phyloP scores from a whole-genome alignment of 2,329 filamentous ascomycete species.

The Claviceps pazoutovae region DNA sequence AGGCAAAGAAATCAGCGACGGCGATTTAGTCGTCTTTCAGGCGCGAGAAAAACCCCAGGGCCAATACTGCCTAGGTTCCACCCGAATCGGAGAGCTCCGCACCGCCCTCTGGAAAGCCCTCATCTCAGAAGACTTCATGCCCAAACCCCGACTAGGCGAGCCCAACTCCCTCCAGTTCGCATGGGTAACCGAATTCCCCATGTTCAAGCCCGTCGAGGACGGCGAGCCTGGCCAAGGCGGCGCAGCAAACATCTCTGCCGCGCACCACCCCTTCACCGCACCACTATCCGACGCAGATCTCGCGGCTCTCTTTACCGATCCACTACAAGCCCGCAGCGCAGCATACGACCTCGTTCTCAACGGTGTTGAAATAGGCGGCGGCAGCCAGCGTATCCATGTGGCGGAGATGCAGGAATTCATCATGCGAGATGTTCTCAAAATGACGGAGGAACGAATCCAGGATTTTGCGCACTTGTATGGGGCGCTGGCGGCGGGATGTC shows the following conservation, averaged over 20 bases:
- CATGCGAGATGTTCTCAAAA: constrained; percentile 69
- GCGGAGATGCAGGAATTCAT: constrained; percentile 72
- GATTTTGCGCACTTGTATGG: constrained; percentile 79
- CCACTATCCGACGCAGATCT: constrained; percentile 61
- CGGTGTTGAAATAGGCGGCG: constrained; percentile 85
- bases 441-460: constrained; percentile 55
- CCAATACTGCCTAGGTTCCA: constrained; percentile 43
- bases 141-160: constrained; percentile 22
- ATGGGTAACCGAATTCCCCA: constrained; percentile 84
- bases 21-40: constrained; percentile 71
- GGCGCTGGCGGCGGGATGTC: constrained; percentile 73
- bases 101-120: constrained; percentile 55
- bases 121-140: constrained; percentile 45
- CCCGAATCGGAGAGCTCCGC: constrained; percentile 57
- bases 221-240: constrained; percentile 68
- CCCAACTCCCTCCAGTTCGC: constrained; percentile 47
- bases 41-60: constrained; percentile 56
- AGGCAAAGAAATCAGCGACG: constrained; percentile 35
- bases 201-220: constrained; percentile 64
- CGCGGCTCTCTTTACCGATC: constrained; percentile 57
- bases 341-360: constrained; percentile 96
- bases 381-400: constrained; percentile 82
- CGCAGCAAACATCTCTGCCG: constrained; percentile 64
- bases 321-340: constrained; percentile 61
- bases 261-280: constrained; percentile 92